Percentiles rank a stretch among this genome's conserved stretches.
Evolutionary conservation across 805 yeast genomes (phyloP).

Genomic region (Candida railenensis): DNA sequence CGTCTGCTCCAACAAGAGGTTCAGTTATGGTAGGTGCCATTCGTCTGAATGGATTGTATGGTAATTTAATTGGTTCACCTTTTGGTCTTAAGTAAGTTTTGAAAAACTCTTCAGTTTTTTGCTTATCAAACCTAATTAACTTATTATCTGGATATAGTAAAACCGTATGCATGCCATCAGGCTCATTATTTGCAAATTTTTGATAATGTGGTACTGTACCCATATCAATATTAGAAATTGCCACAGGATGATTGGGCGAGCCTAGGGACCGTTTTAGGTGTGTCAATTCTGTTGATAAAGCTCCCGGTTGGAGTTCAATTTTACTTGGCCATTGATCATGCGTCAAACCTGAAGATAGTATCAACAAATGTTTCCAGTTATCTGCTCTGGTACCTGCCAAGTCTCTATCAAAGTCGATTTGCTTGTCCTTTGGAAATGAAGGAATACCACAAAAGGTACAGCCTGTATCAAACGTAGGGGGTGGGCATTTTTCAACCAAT

Average conservation of each 20-base stretch:
- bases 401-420: conserved; percentile 36
- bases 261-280: conserved; percentile 27
- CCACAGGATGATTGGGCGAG: conserved; percentile 49
- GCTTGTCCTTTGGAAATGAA: conserved; percentile 42
- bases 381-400: conserved; percentile 48
- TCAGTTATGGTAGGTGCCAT: conserved; percentile 1
- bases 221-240: conserved; percentile 43
- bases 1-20: background rate
- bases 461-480: conserved; percentile 55
- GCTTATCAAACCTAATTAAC: conserved; percentile 33
- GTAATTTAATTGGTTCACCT: conserved; percentile 11
- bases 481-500: conserved; percentile 44
- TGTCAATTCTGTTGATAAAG: conserved; percentile 43
- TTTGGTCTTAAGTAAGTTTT: conserved; percentile 39
- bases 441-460: conserved; percentile 54
- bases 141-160: conserved; percentile 56
- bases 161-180: conserved; percentile 26
- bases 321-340: conserved; percentile 46
- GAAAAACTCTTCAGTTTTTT: conserved; percentile 36
- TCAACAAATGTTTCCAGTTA: conserved; percentile 56
- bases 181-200: conserved; percentile 6
- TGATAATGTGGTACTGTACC: conserved; percentile 6
- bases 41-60: conserved; percentile 24
- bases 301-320: conserved; percentile 48
- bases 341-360: conserved; percentile 45